Base-by-base conservation (phyloP, 352 stramenopile species). In the Globisporangium ultimum region DNA sequence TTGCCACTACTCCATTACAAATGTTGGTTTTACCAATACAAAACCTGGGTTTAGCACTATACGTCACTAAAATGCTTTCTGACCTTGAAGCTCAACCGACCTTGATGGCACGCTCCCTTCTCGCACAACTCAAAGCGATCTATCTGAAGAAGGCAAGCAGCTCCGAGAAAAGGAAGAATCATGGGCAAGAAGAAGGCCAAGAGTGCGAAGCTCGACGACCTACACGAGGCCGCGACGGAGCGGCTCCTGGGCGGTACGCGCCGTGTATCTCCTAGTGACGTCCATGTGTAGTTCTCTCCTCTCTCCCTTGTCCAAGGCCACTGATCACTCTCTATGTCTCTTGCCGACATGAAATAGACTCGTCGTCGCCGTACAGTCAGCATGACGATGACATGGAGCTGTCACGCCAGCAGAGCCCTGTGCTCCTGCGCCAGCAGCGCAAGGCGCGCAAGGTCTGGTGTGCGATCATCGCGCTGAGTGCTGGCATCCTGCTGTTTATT, bases 401-500 rank as follows among this genome's bases (percentile, higher is more conserved):
- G 18, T 68, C 69, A 47, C 62, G 43, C 17, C 71, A 78, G 17
- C 66, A 80, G 43, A 81, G 48, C 36, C 67, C 72, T 6, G 70
- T 70, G 40, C 52, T 78, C 28, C 61, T 81, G 32, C 82, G 71
- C 13, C 74, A 80, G 47, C 78, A 82, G 48, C 79, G 58, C 68
- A 87, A 89, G 61, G 83, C 83, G 22, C 70, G 76, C 28, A 86
- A 78, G 45, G 79, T 90, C 45, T 95, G 84, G 84, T 93, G 80
- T 64, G 83, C 84, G 24, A 92, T 95, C 64, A 81, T 93, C 38
- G 76, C 80, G 38, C 59, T 93, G 24, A 88, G 75, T 6, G 72
- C 72, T n/a, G 84, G 82, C 45, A 88, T 93, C 48, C 68, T 95
- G 28, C 68, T 88, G 13, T 91, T 95, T 60, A 91, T 95, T 42